Evolutionary conservation across 306 rosid species (phyloP), one percentile per base, ranked within the genome.

Genomic region (Inga laurina): DNA sequence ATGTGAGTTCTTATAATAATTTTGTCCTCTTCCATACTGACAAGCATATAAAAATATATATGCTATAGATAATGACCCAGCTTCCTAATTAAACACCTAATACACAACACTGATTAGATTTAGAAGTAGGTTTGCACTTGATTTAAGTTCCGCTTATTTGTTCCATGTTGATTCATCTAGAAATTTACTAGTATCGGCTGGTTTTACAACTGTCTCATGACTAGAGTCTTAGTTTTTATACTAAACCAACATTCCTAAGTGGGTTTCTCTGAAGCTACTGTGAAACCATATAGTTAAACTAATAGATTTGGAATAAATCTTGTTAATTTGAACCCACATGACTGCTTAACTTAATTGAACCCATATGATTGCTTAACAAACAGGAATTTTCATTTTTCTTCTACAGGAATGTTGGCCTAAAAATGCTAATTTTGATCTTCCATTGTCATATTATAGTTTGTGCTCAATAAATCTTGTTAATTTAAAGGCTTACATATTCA

Each of bases 381-480:
- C 1, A 27, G 30, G 30, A 27, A 27, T 27, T 27, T 27, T 27
- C 30, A 27, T 27, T 27, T 27, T 27, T 27, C 30, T 27, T 27
- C 30, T 27, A 27, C 30, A 27, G 1, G 30, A 27, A 27, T 27
- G 30, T 27, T 27, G 30, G 30, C 30, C 30, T 27, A 27, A 27
- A 27, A 27, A 27, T 27, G 30, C 30, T 27, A 27, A 27, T 27
- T 27, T 27, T 27, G 30, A 27, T 27, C 67, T 52, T 27, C 22
- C 61, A 27, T 80, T 57, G 35, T 76, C 78, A 66, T 39, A 16
- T 66, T 34, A 66, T 32, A 34, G 43, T 65, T 34, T 68, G 73
- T 27, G 19, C 18, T 68, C 15, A 35, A 68, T 68, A 14, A 66
- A 66, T 68, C 45, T 37, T 35, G 73, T 68, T 68, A 18, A 37